phyloP scores from a whole-genome alignment of 2,329 filamentous ascomycete species.

The Peltaster fructicola region DNA sequence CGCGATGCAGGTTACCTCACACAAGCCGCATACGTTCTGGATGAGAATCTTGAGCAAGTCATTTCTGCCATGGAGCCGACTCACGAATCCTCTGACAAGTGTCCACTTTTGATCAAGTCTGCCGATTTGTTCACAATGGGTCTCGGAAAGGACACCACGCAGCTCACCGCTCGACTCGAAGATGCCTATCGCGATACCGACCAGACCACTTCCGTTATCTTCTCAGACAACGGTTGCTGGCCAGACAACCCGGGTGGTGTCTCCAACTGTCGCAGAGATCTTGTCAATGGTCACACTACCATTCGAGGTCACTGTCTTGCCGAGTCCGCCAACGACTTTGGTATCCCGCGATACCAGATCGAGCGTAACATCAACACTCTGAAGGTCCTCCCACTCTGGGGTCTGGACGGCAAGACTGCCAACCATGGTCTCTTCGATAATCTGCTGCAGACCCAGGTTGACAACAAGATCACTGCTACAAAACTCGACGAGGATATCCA shows the following conservation, averaged over 20 bases:
- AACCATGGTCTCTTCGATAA: conserved; percentile 25
- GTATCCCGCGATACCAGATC: conserved; percentile 25
- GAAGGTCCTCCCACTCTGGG: conserved; percentile 25
- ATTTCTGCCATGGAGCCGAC: conserved; percentile 7
- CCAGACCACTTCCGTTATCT: conserved; percentile 26
- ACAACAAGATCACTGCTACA: conserved; percentile 18
- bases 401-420: conserved; percentile 24
- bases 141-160: conserved; percentile 34
- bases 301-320: conserved; percentile 27
- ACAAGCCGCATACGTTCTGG: conserved; percentile 20
- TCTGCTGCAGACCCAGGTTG: conserved; percentile 22
- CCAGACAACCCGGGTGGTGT: conserved; percentile 26
- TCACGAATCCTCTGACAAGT: conserved; percentile 20
- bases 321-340: conserved; percentile 26
- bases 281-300: conserved; percentile 25
- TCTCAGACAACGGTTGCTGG: conserved; percentile 26
- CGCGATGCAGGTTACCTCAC: conserved; percentile 20
- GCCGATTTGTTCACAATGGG: conserved; percentile 35
- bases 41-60: conserved; percentile 5
- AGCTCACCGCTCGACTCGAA: no score
- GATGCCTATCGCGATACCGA: no score
- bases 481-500: conserved; percentile 20
- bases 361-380: conserved; percentile 26
- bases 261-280: conserved; percentile 24
- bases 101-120: conserved; percentile 32